Percentiles rank a stretch among this genome's conserved stretches.
Conservation (phyloP, 108 stramenopile species). For the Cyclotella baltica region DNA sequence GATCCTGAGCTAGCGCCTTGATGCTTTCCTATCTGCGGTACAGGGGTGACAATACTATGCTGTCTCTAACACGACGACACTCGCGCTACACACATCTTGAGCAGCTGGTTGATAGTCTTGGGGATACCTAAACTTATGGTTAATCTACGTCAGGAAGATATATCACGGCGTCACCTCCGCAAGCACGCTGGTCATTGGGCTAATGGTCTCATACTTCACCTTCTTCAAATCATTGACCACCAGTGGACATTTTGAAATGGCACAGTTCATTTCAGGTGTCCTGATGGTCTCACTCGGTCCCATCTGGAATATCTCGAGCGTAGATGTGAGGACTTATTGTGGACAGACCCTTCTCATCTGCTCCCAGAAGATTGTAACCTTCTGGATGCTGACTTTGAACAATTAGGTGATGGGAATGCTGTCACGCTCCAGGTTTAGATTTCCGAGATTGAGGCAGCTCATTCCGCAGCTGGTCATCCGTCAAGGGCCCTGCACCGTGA, state of each 20-base stretch:
- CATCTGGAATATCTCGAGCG: not conserved
- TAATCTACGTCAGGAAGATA: not conserved
- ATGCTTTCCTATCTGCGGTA: not conserved
- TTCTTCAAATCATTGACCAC: not conserved
- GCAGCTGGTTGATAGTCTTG: not conserved
- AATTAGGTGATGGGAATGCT: not conserved
- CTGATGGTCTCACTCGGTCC: not conserved
- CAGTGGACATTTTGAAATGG: constrained; percentile 6
- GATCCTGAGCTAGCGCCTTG: too few relatives aligned
- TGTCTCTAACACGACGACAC: not conserved
- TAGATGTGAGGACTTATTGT: not conserved
- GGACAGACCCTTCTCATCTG: not conserved
- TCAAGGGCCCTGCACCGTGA: too few relatives aligned
- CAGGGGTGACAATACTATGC: not conserved
- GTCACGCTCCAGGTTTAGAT: not conserved
- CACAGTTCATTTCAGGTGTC: not conserved
- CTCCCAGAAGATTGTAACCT: not conserved
- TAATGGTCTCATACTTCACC: not conserved
- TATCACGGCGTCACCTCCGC: not conserved
- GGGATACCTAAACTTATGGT: not conserved
- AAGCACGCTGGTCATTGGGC: constrained; percentile 8
- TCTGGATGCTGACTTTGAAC: not conserved
- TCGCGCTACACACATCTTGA: not conserved
- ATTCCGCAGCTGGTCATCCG: not conserved
- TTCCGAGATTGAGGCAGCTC: constrained; percentile 3